Conservation (phyloP, 768 basidiomycete genomes). For the Mycena sanguinolenta region DNA sequence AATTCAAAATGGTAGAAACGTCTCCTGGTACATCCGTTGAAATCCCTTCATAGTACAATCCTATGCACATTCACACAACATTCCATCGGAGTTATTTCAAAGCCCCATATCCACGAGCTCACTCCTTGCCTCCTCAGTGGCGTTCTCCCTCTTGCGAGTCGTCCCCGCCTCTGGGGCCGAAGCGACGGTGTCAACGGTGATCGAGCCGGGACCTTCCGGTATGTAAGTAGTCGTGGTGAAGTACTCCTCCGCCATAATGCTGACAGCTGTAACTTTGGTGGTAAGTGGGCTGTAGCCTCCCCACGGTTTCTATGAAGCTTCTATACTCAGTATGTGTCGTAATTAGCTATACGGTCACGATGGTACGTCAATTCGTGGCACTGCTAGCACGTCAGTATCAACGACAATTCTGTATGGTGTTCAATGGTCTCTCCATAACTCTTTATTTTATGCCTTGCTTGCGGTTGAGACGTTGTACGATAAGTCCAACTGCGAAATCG, state of each 20-base stretch:
- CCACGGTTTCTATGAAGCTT: neutral
- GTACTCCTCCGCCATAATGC: conserved; percentile 16
- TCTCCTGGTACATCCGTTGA: no score
- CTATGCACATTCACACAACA: neutral
- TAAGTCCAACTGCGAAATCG: no score
- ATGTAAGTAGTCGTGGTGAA: conserved; percentile 5
- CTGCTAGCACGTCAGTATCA: no score
- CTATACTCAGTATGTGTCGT: no score
- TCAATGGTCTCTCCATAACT: no score
- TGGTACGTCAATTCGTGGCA: no score
- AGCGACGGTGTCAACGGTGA: neutral
- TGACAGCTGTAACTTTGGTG: conserved; percentile 14
- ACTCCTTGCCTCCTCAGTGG: conserved; percentile 2
- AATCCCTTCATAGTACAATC: neutral
- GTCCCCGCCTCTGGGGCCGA: neutral
- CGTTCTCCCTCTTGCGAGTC: conserved; percentile 11
- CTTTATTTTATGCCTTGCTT: no score
- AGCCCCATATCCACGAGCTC: neutral
- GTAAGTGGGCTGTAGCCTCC: conserved; percentile 6
- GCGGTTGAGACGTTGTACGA: no score
- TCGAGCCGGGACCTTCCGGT: conserved; percentile 9
- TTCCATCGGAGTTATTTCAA: neutral
- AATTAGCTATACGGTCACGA: no score
- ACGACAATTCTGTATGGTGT: no score
- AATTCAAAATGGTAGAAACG: no score